Percentiles rank a stretch among this genome's conserved stretches.
phyloP scores from a whole-genome alignment of 2,329 filamentous ascomycete genomes.

The Trichoderma breve region DNA sequence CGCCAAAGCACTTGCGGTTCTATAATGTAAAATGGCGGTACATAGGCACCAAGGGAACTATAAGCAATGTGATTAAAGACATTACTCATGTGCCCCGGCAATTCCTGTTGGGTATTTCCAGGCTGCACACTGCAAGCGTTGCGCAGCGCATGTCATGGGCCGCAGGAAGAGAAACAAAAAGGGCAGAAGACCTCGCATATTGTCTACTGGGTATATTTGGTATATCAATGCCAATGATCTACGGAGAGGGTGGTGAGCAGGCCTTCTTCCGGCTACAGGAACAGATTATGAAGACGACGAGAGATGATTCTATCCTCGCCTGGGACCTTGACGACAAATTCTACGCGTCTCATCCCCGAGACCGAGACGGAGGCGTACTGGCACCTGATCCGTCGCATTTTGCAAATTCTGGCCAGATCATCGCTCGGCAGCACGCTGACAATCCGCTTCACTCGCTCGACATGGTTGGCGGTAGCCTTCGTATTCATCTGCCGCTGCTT shows the following conservation, averaged over 20 bases:
- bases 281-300: slow-evolving; percentile 21
- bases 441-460: too few species aligned
- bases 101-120: slow-evolving; percentile 8
- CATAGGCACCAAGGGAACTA: slow-evolving; percentile 13
- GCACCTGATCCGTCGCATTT: too few species aligned
- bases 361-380: too few species aligned
- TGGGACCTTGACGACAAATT: too few species aligned
- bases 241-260: slow-evolving; percentile 23
- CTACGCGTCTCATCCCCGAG: too few species aligned
- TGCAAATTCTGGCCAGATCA: too few species aligned
- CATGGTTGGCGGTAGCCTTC: too few species aligned
- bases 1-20: slow-evolving; percentile 25
- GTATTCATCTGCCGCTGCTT: too few species aligned
- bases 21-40: slow-evolving; percentile 22
- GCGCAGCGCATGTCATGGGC: slow-evolving; percentile 28
- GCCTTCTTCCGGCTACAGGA: slow-evolving; percentile 24
- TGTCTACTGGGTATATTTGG: slow-evolving; percentile 25
- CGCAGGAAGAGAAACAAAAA: slow-evolving; percentile 18
- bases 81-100: slow-evolving; percentile 30
- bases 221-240: slow-evolving; percentile 24
- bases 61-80: slow-evolving; percentile 25
- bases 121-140: slow-evolving; percentile 21
- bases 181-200: slow-evolving; percentile 25
- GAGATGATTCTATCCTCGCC: slow-evolving; percentile 25
- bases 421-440: too few species aligned